Evolutionary conservation across 2,329 filamentous ascomycete genomes (phyloP), one percentile per base, ranked within the genome.

Genomic region (Pseudocercospora crystallina): DNA sequence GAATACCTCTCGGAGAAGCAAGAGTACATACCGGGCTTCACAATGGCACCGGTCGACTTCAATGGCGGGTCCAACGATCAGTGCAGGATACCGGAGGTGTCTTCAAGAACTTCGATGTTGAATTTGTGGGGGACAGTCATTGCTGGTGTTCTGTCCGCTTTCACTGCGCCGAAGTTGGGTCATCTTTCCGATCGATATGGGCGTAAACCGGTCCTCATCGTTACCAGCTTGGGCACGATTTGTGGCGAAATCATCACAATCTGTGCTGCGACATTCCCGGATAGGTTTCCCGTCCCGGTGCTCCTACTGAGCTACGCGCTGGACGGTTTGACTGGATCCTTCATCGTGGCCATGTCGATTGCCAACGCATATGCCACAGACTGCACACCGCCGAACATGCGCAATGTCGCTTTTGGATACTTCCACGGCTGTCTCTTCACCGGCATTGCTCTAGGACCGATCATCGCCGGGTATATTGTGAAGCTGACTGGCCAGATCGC

Each of bases 341-440:
- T 96, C 67, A 95, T 90, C 1, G 83, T 89, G 0, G 86, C 86
- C 26, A 87, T 87, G 75, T 84, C 86, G 39, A 74, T 95, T 51
- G 85, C 83, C 15, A 86, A 95, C 68, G 90, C 92, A 0, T 99
- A 97, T 69, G 86, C 88, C 10, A 85, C 89, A 35, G 94, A 99
- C 69, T 96, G 90, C 70, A 92, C 90, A 0, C 77, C 87, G 3
- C 88, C 90, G 0, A 86, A 87, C 29, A 83, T 82, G 63, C 84
- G 94, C 14, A 88, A 86, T 53, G 87, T 95, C 7, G 83, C 85
- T 4, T 94, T 97, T 68, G 91, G 90, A 5, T 92, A 91, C 66
- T 86, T 97, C 62, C 89, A 97, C 63, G 90, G 89, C 9, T 90
- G 86, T 60, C 76, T 99, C 8, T 97, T 96, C 69, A 80, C 81